Conservation (phyloP, 495 filamentous ascomycete species). For the Friedmanniomyces simplex region DNA sequence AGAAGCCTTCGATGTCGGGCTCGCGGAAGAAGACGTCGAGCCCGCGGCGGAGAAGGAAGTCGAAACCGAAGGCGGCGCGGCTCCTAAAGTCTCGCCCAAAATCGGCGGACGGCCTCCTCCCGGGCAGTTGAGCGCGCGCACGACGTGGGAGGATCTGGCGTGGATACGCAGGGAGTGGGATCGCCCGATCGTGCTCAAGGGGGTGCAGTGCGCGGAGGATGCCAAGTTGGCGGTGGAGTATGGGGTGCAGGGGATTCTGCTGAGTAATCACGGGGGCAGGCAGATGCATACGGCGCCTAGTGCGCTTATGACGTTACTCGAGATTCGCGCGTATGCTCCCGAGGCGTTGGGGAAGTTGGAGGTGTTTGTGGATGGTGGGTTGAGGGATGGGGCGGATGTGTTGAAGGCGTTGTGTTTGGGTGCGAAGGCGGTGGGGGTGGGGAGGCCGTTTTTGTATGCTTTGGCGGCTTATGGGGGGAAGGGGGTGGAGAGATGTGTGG, state of each 20-base stretch:
- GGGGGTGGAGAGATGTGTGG: conserved; percentile 24
- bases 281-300: conserved; percentile 44
- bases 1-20: neutral
- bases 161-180: conserved; percentile 39
- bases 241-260: conserved; percentile 48
- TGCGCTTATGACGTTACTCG: conserved; percentile 28
- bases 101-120: neutral
- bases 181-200: conserved; percentile 50
- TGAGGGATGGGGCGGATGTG: conserved; percentile 15
- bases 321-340: conserved; percentile 47
- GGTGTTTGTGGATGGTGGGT: conserved; percentile 48
- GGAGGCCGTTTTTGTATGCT: conserved; percentile 30
- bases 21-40: neutral
- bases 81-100: conserved; percentile 59
- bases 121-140: conserved; percentile 45
- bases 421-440: conserved; percentile 18
- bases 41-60: conserved; percentile 37
- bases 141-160: conserved; percentile 29
- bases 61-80: conserved; percentile 56
- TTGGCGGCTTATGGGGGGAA: conserved; percentile 29
- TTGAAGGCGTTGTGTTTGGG: conserved; percentile 15
- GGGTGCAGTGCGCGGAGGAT: conserved; percentile 52
- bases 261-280: conserved; percentile 61
- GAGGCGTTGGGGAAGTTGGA: conserved; percentile 49
- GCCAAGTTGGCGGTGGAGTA: conserved; percentile 42